A percentile compares a stretch with the other conserved stretches of the same genome.
These are phyloP conservation scores for Hordeum pubiflorum DNA, from an alignment of 202 grass and related monocot species.

Conservation along the genomic window DNA sequence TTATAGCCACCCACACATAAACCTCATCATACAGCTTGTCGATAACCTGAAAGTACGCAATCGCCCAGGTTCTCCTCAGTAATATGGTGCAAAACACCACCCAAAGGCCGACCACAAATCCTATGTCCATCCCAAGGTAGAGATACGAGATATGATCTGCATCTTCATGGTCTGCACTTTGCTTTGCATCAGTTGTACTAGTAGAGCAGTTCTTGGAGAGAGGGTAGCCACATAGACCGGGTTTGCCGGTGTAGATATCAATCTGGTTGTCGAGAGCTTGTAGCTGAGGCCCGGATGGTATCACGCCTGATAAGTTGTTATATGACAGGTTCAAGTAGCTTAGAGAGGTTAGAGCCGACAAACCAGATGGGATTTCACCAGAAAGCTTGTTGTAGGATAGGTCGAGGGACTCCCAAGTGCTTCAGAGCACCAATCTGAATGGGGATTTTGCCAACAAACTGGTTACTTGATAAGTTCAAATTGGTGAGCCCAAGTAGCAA, in stretches of 20 bases:
- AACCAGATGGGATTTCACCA: neutral
- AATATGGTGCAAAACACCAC: neutral
- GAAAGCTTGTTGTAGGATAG: neutral
- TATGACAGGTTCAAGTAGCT: neutral
- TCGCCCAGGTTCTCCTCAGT: neutral
- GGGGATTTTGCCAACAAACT: neutral
- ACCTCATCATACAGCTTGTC: no score
- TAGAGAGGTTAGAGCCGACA: neutral
- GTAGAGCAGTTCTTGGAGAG: neutral
- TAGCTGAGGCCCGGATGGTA: neutral
- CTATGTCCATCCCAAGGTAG: neutral
- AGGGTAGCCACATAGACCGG: neutral
- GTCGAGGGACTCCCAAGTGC: neutral
- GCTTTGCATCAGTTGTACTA: neutral
- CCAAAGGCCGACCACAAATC: neutral
- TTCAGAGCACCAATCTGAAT: neutral
- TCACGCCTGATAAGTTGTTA: neutral
- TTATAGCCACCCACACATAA: no score
- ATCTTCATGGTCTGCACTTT: neutral
- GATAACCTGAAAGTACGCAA: neutral
- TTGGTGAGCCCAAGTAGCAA: neutral
- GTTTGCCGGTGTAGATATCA: neutral
- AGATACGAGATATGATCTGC: neutral
- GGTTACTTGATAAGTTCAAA: neutral
- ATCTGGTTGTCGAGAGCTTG: neutral